Conservation (phyloP, 345 rosid genomes). For the Populus alba region DNA sequence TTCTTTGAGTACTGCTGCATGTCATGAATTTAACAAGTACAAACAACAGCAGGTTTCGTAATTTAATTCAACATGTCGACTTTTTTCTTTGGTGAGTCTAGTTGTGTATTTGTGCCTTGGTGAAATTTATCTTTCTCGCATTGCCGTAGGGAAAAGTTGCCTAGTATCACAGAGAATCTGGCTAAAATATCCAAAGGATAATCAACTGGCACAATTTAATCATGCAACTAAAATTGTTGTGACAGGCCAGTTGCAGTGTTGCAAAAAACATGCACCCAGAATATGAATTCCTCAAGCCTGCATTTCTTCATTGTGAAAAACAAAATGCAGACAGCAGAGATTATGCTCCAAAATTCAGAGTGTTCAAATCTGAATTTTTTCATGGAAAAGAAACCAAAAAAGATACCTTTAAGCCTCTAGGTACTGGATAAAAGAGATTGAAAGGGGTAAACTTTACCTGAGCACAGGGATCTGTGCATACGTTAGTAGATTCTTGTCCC, state of each 20-base stretch:
- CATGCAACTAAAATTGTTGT: not conserved
- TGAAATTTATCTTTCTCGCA: not conserved
- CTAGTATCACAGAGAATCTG: not conserved
- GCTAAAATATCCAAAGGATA: not conserved
- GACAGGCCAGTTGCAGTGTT: not conserved
- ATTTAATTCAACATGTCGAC: not conserved
- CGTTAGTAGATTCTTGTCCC: constrained; percentile 18
- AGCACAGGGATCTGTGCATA: constrained; percentile 20
- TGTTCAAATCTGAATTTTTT: not conserved
- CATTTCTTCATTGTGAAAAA: not conserved
- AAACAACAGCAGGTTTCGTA: not conserved
- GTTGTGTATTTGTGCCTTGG: not conserved
- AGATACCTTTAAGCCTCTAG: not conserved
- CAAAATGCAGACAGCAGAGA: not conserved
- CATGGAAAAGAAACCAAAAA: not conserved
- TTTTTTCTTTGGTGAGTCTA: not conserved
- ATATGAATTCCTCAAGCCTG: not conserved
- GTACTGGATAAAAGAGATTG: not conserved
- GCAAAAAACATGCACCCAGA: not conserved
- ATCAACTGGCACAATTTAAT: not conserved
- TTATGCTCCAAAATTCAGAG: not conserved
- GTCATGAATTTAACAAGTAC: not conserved
- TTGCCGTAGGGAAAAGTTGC: not conserved
- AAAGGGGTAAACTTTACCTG: constrained; percentile 41
- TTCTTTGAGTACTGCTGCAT: not conserved